Evolutionary conservation across 2,329 filamentous ascomycete genomes (phyloP), one percentile per base, ranked within the genome.

Genomic region (Teratosphaeria pseudoeucalypti): DNA sequence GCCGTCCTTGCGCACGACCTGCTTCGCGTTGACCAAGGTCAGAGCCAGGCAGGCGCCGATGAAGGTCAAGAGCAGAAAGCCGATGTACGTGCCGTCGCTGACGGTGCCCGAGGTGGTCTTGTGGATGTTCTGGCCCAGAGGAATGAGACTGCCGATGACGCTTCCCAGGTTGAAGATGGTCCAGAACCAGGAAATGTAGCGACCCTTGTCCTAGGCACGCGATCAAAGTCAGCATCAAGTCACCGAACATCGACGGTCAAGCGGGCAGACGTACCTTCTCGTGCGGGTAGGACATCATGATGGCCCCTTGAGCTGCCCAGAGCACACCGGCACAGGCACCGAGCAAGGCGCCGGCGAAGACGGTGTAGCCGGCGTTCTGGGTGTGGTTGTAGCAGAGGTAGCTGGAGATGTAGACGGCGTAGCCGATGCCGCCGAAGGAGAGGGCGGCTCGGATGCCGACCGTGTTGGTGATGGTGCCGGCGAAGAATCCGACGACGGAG

Each of bases 141-240:
- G 86, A 62, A 90, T 88, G 32, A 85, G 71, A 69, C 86, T 85
- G 63, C 92, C 92, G 73, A 96, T 90, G 62, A 96, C 91, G 68
- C 86, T 91, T 67, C 92, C 92, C 61, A 92, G 75, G 75, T 96
- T 96, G 81, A 96, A 96, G 69, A 96, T 95, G 73, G 91, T 85
- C 92, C 92, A 96, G 77, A 96, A 96, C 78, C 85, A 86, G 62
- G 88, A 88, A 72, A 96, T 95, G 73, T 91, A 96, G 61, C 86
- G 85, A 53, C 92, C 92, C 79, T 96, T 96, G 64, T 84, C 83
- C 37, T 49, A 49, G n/a, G 6, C 19, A 11, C 6, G 19, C 43
- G 43, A 19, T 47, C 16, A 16, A 55, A 2, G 52, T 60, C 56
- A 32, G 32, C 27, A 34, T 32, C 6, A 23, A 3, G 19, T 49